Base-by-base conservation (phyloP, 1,284 basidiomycete species). In the Papiliotrema fonsecae region DNA sequence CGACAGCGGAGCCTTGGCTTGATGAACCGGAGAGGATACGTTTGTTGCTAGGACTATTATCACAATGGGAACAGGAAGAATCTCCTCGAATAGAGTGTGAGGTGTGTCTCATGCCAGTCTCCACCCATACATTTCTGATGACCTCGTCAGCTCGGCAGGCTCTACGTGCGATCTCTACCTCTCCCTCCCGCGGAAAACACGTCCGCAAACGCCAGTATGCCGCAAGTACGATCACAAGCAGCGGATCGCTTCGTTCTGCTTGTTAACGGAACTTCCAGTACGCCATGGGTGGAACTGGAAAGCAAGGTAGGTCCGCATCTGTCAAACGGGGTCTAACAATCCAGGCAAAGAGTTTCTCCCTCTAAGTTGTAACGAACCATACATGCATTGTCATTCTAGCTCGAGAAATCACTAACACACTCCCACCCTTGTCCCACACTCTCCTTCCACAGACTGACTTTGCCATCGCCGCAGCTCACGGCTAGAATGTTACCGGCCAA, bases 371-470 rank as follows among this genome's bases (percentile, higher is more conserved):
- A 19, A 38, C 19, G 36, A 13, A n/a, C 30, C 10, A 9, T 10
- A 32, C 30, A 10, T 9, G 30, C n/a, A 9, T 32, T n/a, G 10
- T 32, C n/a, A n/a, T n/a, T 36, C 14, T 78, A 92, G 69, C 86
- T 88, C 52, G 84, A 84, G 79, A 93, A 85, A 64, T 94, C 89
- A 67, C 86, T 91, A 49, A 97, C 90, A 70, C 92, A 94, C 74
- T 97, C 94, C 90, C 94, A 98, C 21, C 81, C 78, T 72, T 93
- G 92, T 82, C 90, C 91, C 64, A 97, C 75, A 69, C 89, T 94
- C 77, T 98, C 94, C 77, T 98, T 98, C 94, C 93, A 98, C 47
- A 98, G 77, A 13, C 87, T 92, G 26, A 98, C 92, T 75, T 97
- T 97, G 24, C 96, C 94, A 71, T 98, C 96, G 14, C 93, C 94